These are phyloP conservation scores for Ceratobasidium sp. DNA, from an alignment of 1,284 basidiomycete species.

Conservation along the genomic window DNA sequence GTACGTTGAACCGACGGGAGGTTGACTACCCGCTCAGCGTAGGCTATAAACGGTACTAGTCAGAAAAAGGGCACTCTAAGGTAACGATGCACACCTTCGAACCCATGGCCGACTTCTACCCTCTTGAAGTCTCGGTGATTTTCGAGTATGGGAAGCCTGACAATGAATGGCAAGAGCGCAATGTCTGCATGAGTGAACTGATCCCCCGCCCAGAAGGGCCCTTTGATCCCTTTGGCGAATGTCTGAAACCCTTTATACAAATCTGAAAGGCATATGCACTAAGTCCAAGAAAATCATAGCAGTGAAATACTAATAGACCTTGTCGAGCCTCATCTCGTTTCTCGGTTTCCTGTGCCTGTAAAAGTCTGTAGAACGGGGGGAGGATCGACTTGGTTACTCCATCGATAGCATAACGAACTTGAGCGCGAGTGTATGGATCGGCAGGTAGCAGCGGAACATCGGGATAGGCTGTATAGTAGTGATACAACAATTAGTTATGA, in stretches of 20 bases:
- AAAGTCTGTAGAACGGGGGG: slow-evolving; percentile 37
- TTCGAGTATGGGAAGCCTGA: slow-evolving; percentile 39
- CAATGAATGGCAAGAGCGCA: slow-evolving; percentile 37
- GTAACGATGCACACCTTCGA: slow-evolving; percentile 20
- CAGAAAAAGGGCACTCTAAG: background rate
- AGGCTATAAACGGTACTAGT: background rate
- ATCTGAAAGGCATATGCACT: background rate
- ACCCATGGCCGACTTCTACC: slow-evolving; percentile 34
- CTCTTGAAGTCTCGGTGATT: slow-evolving; percentile 35
- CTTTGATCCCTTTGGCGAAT: slow-evolving; percentile 31
- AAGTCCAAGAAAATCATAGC: background rate
- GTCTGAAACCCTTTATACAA: slow-evolving; percentile 37
- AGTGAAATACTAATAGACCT: background rate
- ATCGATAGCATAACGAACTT: slow-evolving; percentile 44
- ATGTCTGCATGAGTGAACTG: slow-evolving; percentile 43
- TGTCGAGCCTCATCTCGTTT: slow-evolving; percentile 39
- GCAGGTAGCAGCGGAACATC: slow-evolving; percentile 33
- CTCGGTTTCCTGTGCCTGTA: slow-evolving; percentile 42
- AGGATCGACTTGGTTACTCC: slow-evolving; percentile 38
- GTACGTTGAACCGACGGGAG: slow-evolving; percentile 42
- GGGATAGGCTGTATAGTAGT: slow-evolving; percentile 20
- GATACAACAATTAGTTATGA: too few relatives aligned
- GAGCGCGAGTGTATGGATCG: slow-evolving; percentile 41
- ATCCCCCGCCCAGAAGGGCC: slow-evolving; percentile 40
- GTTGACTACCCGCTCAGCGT: slow-evolving; percentile 41